phyloP scores from a whole-genome alignment of 1,284 basidiomycete genomes.

The Ganoderma boninense region DNA sequence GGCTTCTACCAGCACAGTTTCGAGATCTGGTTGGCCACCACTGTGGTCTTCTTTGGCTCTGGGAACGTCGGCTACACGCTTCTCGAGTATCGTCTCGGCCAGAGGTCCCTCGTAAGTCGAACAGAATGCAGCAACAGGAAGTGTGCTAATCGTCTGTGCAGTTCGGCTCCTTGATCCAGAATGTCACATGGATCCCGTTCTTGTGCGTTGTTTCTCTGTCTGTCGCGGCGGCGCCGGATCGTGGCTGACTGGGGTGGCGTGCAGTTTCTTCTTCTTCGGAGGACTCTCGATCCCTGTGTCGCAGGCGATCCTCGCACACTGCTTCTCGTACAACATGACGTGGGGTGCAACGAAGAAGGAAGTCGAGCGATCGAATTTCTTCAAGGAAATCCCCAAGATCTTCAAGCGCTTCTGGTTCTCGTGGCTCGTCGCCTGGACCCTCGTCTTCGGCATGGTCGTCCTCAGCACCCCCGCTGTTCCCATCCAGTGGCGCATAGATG shows the following conservation, averaged over 20 bases:
- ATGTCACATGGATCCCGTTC: constrained; percentile 58
- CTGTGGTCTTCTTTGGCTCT: constrained; percentile 59
- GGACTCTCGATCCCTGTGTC: constrained; percentile 58
- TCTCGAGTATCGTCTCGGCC: constrained; percentile 59
- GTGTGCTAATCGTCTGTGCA: constrained; percentile 28
- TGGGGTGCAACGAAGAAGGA: constrained; percentile 59
- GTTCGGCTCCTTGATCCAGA: constrained; percentile 46
- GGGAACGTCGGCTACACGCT: constrained; percentile 57
- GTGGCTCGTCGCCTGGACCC: constrained; percentile 48
- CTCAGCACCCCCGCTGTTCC: constrained; percentile 52
- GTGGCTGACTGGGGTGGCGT: constrained; percentile 19
- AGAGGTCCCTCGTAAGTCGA: constrained; percentile 40
- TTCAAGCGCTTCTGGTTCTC: constrained; percentile 58
- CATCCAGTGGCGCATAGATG: constrained; percentile 52
- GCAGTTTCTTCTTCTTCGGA: constrained; percentile 64
- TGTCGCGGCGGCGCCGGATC: neutral
- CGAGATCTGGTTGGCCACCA: constrained; percentile 57
- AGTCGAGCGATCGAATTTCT: constrained; percentile 64
- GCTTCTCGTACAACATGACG: constrained; percentile 65
- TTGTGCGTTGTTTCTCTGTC: constrained; percentile 43
- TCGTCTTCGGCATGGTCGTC: constrained; percentile 52
- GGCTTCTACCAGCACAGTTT: constrained; percentile 53
- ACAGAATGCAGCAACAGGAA: neutral
- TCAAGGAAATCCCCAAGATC: constrained; percentile 65
- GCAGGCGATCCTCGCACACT: constrained; percentile 58